These are phyloP conservation scores for Auricularia cornea DNA, from an alignment of 768 basidiomycete species.

Conservation along the genomic window DNA sequence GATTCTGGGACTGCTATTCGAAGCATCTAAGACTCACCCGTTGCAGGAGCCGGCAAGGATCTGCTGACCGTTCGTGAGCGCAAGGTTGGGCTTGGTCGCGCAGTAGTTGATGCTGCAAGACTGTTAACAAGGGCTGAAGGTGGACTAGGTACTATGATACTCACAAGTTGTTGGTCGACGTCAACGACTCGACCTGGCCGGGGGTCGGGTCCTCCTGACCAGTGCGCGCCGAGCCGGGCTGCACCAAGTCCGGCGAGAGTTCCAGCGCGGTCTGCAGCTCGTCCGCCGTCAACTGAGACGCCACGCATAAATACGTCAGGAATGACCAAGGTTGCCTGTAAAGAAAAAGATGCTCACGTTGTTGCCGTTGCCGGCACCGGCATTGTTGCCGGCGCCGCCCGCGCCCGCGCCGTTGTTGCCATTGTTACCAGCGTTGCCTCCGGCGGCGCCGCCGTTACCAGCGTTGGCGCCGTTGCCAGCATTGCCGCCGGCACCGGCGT, in stretches of 20 bases:
- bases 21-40: conserved; percentile 9
- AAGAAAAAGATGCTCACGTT: too few relatives aligned
- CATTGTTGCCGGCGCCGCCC: neutral
- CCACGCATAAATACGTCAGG: neutral
- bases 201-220: conserved; percentile 34
- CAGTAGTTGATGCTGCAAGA: conserved; percentile 41
- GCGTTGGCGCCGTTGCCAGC: too few relatives aligned
- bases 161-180: conserved; percentile 49
- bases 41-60: conserved; percentile 50
- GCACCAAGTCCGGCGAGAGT: conserved; percentile 33
- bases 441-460: neutral
- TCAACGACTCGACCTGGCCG: conserved; percentile 45
- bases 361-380: neutral
- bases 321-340: too few relatives aligned
- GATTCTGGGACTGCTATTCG: too few relatives aligned
- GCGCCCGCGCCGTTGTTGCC: neutral
- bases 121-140: conserved; percentile 11
- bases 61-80: conserved; percentile 49
- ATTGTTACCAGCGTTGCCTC: neutral
- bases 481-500: neutral
- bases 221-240: conserved; percentile 28
- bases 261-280: neutral
- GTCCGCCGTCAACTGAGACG: neutral
- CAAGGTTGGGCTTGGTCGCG: conserved; percentile 33
- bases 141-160: neutral